Evolutionary conservation across 208 protist genomes (phyloP).

Genomic region (Angomonas ambiguus): DNA sequence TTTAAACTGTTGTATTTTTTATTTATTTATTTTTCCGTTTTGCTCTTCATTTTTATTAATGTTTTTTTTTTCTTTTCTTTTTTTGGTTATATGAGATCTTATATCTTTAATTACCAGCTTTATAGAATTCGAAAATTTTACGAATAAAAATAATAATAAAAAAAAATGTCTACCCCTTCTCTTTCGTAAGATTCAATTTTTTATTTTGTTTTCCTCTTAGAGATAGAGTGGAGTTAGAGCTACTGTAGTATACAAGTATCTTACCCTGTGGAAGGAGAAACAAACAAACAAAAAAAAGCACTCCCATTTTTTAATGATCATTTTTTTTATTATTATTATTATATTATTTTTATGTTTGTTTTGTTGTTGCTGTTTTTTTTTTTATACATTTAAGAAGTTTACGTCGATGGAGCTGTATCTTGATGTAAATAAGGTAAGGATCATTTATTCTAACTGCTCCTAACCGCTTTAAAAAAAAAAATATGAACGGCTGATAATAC

Average conservation of each 20-base stretch:
- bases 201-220: too few species aligned
- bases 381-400: background rate
- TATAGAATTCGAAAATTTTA: too few species aligned
- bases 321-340: constrained; percentile 1
- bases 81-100: background rate
- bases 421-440: too few species aligned
- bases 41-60: constrained; percentile 7
- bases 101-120: background rate
- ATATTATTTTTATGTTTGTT: constrained; percentile 12
- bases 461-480: too few species aligned
- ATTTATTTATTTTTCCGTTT: background rate
- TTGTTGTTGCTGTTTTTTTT: background rate
- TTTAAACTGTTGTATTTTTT: background rate
- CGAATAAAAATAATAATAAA: too few species aligned
- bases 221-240: too few species aligned
- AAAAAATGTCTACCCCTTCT: too few species aligned
- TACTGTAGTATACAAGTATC: too few species aligned
- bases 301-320: background rate
- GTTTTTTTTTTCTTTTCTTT: constrained; percentile 6
- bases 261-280: too few species aligned
- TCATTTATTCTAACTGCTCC: too few species aligned
- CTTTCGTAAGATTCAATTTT: too few species aligned
- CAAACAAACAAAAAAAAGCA: background rate
- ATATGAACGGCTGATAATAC: too few species aligned
- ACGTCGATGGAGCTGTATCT: background rate